A percentile compares a stretch with the other conserved stretches of the same genome.
These are phyloP conservation scores for Xylariaceae sp. DNA, from an alignment of 2,329 filamentous ascomycete species.

Conservation along the genomic window DNA sequence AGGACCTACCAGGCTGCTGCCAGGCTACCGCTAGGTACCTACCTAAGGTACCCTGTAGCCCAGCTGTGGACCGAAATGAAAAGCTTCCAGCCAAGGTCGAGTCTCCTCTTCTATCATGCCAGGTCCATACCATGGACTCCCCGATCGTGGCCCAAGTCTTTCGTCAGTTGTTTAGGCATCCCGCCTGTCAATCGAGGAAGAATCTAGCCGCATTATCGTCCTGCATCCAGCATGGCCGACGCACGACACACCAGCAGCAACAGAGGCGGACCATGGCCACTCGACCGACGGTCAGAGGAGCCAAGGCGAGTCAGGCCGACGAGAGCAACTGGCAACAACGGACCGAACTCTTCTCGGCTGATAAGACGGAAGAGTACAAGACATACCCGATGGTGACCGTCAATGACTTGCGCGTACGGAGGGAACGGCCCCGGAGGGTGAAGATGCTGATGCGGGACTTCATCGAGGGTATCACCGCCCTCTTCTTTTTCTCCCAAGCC, in stretches of 20 bases:
- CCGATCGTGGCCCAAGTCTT: slow-evolving; percentile 78
- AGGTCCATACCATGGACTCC: slow-evolving; percentile 69
- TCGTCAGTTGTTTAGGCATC: slow-evolving; percentile 80
- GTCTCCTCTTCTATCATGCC: slow-evolving; percentile 5
- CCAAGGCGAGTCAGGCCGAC: slow-evolving; percentile 40
- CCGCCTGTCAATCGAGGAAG: slow-evolving; percentile 61
- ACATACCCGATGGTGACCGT: slow-evolving; percentile 84
- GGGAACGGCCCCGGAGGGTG: slow-evolving; percentile 78
- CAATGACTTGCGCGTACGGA: slow-evolving; percentile 71
- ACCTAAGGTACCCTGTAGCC: no score
- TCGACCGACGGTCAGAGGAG: slow-evolving; percentile 32
- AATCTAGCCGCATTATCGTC: slow-evolving; percentile 43
- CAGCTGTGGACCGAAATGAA: not conserved
- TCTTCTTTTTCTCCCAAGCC: not conserved
- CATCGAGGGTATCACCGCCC: slow-evolving; percentile 72
- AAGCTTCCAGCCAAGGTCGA: slow-evolving; percentile 12
- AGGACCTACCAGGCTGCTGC: not conserved
- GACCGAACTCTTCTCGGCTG: slow-evolving; percentile 71
- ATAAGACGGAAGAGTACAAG: slow-evolving; percentile 79
- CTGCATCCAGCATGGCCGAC: slow-evolving; percentile 44
- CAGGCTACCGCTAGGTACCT: no score
- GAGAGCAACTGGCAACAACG: slow-evolving; percentile 87
- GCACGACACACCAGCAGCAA: slow-evolving; percentile 35
- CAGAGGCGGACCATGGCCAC: slow-evolving; percentile 37
- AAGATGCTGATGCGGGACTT: slow-evolving; percentile 99